These are phyloP conservation scores for Aspergillus arachidicola DNA, from an alignment of 2,329 filamentous ascomycete genomes.

Conservation along the genomic window DNA sequence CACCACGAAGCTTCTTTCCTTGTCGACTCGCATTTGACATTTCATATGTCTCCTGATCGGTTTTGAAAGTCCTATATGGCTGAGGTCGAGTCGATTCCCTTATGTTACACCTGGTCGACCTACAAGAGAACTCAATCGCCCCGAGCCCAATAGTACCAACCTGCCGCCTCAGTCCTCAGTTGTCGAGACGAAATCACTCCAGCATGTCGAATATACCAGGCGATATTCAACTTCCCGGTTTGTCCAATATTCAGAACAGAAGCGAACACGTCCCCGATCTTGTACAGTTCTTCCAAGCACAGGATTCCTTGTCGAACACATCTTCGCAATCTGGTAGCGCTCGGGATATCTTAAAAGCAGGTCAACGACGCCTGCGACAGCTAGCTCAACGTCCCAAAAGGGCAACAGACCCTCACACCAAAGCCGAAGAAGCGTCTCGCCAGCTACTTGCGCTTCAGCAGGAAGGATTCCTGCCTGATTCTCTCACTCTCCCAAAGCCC, in stretches of 20 bases:
- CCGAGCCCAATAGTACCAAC: conserved; percentile 40
- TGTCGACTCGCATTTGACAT: conserved; percentile 14
- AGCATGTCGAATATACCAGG: conserved; percentile 28
- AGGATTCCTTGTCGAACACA: conserved; percentile 22
- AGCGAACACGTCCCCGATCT: conserved; percentile 39
- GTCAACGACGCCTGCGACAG: conserved; percentile 40
- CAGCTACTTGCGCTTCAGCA: conserved; percentile 35
- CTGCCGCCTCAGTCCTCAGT: conserved; percentile 31
- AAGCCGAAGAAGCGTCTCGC: conserved; percentile 28
- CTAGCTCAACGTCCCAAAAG: conserved; percentile 37
- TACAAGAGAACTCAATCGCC: conserved; percentile 32
- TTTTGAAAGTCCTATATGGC: conserved; percentile 23
- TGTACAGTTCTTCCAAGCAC: conserved; percentile 39
- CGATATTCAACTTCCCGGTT: conserved; percentile 14
- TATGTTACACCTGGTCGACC: conserved; percentile 34
- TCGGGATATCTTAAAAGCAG: conserved; percentile 30
- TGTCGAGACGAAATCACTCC: conserved; percentile 25
- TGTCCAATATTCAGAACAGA: conserved; percentile 21
- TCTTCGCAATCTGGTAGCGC: conserved; percentile 29
- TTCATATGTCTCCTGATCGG: conserved; percentile 10
- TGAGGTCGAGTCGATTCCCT: conserved; percentile 20
- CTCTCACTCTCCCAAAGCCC: not conserved
- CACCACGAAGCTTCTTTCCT: not conserved
- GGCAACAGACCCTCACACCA: conserved; percentile 24
- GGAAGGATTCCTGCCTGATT: conserved; percentile 31